Evolutionary conservation across 129 eudicot species (phyloP), one percentile per base, ranked within the genome.

Genomic region (Rutidosis leptorrhynchoides): DNA sequence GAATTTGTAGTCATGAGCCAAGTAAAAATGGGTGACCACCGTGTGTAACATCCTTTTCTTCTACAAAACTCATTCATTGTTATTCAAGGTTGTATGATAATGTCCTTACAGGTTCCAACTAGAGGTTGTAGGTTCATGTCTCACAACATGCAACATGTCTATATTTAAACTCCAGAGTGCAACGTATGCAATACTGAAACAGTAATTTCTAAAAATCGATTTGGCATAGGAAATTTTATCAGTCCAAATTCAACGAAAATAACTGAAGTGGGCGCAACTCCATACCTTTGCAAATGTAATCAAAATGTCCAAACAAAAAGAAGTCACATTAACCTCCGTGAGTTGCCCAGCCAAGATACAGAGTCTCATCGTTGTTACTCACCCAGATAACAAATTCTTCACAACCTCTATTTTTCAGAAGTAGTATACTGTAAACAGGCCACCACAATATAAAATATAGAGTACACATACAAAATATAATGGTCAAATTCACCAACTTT

Each of bases 341-440:
- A 69, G 71, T 28, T 52, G 81, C 80, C 84, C 56, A 51, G 78
- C 68, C 79, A 80, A 70, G 81, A n/a, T n/a, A n/a, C n/a, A n/a
- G n/a, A n/a, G n/a, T n/a, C n/a, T n/a, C n/a, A n/a, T n/a, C n/a
- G n/a, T n/a, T n/a, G n/a, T n/a, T n/a, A n/a, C n/a, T n/a, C n/a
- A n/a, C n/a, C n/a, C n/a, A n/a, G n/a, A n/a, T n/a, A n/a, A n/a
- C n/a, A n/a, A n/a, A n/a, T n/a, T n/a, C n/a, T n/a, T n/a, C n/a
- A n/a, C n/a, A n/a, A n/a, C n/a, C n/a, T n/a, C n/a, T n/a, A n/a
- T n/a, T n/a, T n/a, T n/a, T n/a, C n/a, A n/a, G n/a, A n/a, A n/a
- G n/a, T n/a, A 37, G 45, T 37, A 35, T 9, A 35, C 43, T 9
- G 14, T 1, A 35, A 37, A 37, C 43, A 37, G 15, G 43, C 15